Base-by-base conservation (phyloP, 441 rosid genomes). In the Corymbia calophylla region DNA sequence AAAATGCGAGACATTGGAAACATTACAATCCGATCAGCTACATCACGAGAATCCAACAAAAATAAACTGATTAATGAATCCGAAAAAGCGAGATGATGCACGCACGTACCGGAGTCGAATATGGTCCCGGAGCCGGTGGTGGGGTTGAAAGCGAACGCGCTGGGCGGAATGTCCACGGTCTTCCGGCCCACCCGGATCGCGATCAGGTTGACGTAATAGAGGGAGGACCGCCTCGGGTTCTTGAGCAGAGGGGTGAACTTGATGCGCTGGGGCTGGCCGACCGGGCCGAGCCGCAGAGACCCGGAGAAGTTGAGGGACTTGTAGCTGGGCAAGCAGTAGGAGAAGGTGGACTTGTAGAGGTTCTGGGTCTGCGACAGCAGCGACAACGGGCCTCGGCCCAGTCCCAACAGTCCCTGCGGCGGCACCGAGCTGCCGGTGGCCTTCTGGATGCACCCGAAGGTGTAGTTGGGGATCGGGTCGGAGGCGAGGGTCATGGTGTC, bases 381-480 rank as follows among this genome's bases (percentile, higher is more conserved):
- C 7, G 99, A 97, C 29, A 98, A 88, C 12, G 99, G 95, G 87
- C 99, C 99, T 80, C 99, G 95, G 54, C 98, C 99, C 15, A 97
- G 91, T 7, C 99, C 99, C 90, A 98, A 87, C 1, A 98, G 95
- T 21, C 99, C 99, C 91, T 98, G 99, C 1, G 96, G 94, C 35
- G 99, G 99, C 32, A 94, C 85, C 4, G 99, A 95, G 88, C 90
- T 92, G 88, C 98, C 99, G 0, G 96, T 91, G 91, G 95, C 89
- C 85, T 93, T 93, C 89, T 93, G 93, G 88, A 98, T 93, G 93
- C 99, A 98, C 2, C 99, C 99, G 60, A 98, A 97, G 25, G 98
- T 93, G 95, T 95, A 98, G 93, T 32, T 49, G 1, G 96, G 95
- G 89, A 96, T 89, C 3, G 92, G 68, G 91, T 97, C 98, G 7